These are phyloP conservation scores for Coccomyxa sp. DNA, from an alignment of 139 green algal species.

Conservation along the genomic window DNA sequence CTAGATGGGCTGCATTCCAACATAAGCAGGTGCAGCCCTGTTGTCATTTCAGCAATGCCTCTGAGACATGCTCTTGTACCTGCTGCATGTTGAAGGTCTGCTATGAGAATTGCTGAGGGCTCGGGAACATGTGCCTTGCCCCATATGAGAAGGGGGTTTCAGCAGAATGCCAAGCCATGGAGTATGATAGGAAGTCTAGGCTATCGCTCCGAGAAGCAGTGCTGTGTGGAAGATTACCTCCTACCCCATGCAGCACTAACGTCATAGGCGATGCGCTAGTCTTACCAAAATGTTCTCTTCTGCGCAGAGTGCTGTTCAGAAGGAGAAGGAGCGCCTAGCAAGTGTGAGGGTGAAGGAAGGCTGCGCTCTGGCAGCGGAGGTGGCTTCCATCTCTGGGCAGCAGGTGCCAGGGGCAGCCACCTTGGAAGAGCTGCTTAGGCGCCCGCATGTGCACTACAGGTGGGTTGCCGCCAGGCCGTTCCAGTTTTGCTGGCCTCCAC, in stretches of 20 bases:
- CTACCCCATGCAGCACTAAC: neutral
- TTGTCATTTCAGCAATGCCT: too few species aligned
- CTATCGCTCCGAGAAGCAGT: neutral
- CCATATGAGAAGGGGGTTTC: neutral
- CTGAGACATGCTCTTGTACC: too few species aligned
- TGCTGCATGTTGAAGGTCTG: too few species aligned
- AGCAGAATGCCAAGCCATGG: neutral
- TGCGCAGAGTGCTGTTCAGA: constrained; percentile 54
- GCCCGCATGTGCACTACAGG: constrained; percentile 85
- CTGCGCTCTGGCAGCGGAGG: constrained; percentile 34
- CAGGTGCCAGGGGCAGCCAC: constrained; percentile 32
- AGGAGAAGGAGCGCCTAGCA: constrained; percentile 67
- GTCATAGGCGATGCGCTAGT: neutral
- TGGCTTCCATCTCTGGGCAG: constrained; percentile 56
- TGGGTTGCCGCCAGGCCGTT: neutral
- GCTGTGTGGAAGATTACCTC: neutral
- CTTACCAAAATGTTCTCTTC: neutral
- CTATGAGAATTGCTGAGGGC: neutral
- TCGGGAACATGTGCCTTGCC: neutral
- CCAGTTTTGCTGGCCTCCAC: neutral
- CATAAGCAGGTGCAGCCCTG: constrained; percentile 37
- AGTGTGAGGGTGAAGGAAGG: constrained; percentile 41
- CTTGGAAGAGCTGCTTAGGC: constrained; percentile 81
- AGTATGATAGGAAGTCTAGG: neutral
- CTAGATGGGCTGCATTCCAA: constrained; percentile 63